Conservation (phyloP, 2,329 filamentous ascomycete genomes). For the Metarhizium brunneum region DNA sequence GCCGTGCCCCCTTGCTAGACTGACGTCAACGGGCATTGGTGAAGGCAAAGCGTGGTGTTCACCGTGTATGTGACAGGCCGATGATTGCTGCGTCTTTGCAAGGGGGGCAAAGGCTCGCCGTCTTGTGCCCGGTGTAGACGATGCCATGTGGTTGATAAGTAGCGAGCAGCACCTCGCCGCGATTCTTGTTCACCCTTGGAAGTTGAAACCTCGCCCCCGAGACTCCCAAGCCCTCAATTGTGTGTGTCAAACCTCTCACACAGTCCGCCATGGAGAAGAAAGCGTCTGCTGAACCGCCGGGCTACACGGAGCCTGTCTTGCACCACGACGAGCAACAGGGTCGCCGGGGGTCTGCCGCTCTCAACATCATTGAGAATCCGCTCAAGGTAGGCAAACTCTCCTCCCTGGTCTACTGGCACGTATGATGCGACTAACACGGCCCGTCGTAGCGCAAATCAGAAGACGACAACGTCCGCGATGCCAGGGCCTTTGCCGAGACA, state of each 20-base stretch:
- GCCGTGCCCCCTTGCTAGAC: not conserved
- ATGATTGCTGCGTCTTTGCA: not conserved
- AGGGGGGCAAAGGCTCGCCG: not conserved
- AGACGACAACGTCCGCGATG: conserved; percentile 23
- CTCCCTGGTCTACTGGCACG: not conserved
- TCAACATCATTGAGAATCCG: conserved; percentile 24
- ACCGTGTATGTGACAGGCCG: not conserved
- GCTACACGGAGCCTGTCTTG: conserved; percentile 6
- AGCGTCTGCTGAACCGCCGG: conserved; percentile 1
- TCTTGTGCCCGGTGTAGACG: too few species aligned
- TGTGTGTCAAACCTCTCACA: not conserved
- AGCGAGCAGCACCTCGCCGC: too few species aligned
- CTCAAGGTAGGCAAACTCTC: conserved; percentile 15
- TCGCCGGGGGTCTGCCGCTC: conserved; percentile 15
- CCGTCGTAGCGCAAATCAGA: conserved; percentile 14
- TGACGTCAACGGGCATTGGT: not conserved
- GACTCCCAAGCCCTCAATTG: too few species aligned
- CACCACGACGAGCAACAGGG: conserved; percentile 1
- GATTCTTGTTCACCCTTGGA: too few species aligned
- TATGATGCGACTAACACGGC: not conserved
- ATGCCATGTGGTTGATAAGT: too few species aligned
- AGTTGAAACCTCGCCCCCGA: too few species aligned
- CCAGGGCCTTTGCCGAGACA: conserved; percentile 36
- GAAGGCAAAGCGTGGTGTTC: not conserved
- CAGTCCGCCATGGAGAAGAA: conserved; percentile 8